Base-by-base conservation (phyloP, 148 eudicot species). In the Rhododendron ovatum region DNA sequence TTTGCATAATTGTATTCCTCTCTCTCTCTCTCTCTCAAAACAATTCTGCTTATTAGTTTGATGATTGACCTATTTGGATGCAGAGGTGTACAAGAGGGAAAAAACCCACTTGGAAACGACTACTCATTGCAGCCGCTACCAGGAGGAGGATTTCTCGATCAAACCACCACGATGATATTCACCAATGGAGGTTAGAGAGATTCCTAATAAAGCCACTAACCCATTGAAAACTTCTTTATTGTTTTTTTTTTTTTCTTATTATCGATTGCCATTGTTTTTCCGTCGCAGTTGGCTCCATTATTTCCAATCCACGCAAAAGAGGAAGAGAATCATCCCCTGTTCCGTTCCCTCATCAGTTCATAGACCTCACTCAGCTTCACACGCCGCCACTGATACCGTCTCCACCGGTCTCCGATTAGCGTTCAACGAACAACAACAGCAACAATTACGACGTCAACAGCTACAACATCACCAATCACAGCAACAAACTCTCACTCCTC, bases 341-440 rank as follows among this genome's bases (percentile, higher is more conserved):
- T 10, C 26, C 11, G 39, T 33, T 43, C 45, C 78, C 17, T 39
- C 28, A 78, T 11, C 55, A 88, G 73, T 37, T 91, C 3, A 92
- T 93, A 2, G 92, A 91, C 82, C 88, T 88, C 47, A 82, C 90
- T 18, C 92, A 91, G 37, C 91, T 90, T 0, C 96, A 91, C 61
- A 83, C 83, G 82, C 84, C 84, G 82, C 85, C 65, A 65, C 39
- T 77, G 0, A 80, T 80, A 59, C 90, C 76, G 26, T 92, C n/a
- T 93, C 94, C 24, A 93, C 92, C 9, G 98, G 95, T 24, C 93
- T 94, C 47, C 84, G 89, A 43, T 88, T 93, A 83, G 90, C 98
- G 5, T 93, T 91, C 63, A 92, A 91, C 5, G 95, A 94, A 3
- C 93, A 93, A 84, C 91, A 87, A 4, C 91, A 87, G 67, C 17